Conservation (phyloP, 1,284 basidiomycete genomes). For the Papiliotrema terrestris region DNA sequence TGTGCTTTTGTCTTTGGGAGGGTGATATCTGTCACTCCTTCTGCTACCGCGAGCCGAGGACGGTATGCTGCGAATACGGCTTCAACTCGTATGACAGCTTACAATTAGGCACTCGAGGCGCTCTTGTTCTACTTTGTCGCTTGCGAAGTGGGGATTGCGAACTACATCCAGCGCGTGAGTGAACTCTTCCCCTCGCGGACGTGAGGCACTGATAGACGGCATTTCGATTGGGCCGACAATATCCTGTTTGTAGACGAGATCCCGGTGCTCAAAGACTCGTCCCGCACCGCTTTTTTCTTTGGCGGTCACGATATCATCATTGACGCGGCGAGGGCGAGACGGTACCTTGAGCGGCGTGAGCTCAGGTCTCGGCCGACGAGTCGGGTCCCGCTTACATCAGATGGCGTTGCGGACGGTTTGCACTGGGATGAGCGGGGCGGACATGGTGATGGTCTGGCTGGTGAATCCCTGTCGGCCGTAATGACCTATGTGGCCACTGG, state of each 20-base stretch:
- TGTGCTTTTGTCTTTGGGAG: conserved; percentile 80
- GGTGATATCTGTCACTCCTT: conserved; percentile 88
- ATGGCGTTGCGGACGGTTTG: conserved; percentile 68
- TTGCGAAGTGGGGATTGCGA: conserved; percentile 77
- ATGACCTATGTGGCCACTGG: conserved; percentile 60
- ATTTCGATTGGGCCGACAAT: conserved; percentile 71
- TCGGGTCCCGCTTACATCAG: conserved; percentile 49
- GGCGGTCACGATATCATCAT: conserved; percentile 77
- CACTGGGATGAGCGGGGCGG: conserved; percentile 64
- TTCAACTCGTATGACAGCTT: background rate
- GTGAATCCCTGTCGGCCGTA: conserved; percentile 59
- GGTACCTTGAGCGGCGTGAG: conserved; percentile 60
- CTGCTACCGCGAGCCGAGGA: conserved; percentile 62
- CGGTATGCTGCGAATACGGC: conserved; percentile 57
- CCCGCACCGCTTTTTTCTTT: conserved; percentile 61
- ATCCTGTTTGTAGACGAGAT: conserved; percentile 85
- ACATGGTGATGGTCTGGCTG: conserved; percentile 69
- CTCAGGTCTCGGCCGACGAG: background rate
- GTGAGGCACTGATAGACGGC: conserved; percentile 14
- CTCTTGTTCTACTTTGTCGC: conserved; percentile 82
- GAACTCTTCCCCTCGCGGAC: background rate
- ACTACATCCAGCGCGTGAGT: conserved; percentile 66
- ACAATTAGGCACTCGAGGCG: conserved; percentile 65
- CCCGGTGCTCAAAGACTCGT: conserved; percentile 61
- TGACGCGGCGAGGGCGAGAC: conserved; percentile 62